Base-by-base conservation (phyloP, 345 rosid species). In the Gossypium arboreum region DNA sequence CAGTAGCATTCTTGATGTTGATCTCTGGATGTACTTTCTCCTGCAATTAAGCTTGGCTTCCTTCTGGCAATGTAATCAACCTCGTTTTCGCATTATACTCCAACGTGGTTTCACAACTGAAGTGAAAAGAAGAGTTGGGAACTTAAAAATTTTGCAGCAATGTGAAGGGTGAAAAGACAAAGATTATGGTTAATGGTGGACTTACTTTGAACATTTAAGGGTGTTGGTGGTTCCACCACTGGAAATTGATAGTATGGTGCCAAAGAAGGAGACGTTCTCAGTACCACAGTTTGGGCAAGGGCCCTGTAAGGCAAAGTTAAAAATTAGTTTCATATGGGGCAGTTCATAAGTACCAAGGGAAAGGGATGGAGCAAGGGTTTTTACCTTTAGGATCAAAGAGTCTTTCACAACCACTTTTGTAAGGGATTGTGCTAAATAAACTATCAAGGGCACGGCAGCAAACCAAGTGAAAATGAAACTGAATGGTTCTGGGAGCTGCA, bases 401-500 rank as follows among this genome's bases (percentile, higher is more conserved):
- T 95, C 98, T 77, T 84, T 91, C 77, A 95, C 82, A 27, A 95
- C 88, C 61, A 86, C 79, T 76, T 91, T 90, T 72, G 99, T 93
- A 34, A 95, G 88, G 7, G 92, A 43, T 18, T 45, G 81, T 63
- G 99, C 95, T 77, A 85, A 64, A 41, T 75, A 95, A 59, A 93
- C 97, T 73, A 93, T 74, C 56, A 84, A n/a, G 2, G 99, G 98
- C 82, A 93, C 93, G 0, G 97, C 99, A 24, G 98, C 99, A 72
- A 95, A 95, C 99, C 99, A 95, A 0, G 98, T 95, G 84, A 95
- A 95, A 70, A 92, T 88, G 91, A 94, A 94, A 71, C 98, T 95
- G 83, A 60, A 95, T 74, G 99, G 99, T 80, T 95, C 99, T 0
- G 98, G 79, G 50, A 95, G 93, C 96, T 95, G 93, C 80, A 83